Evolutionary conservation across 2,329 filamentous ascomycete genomes (phyloP).

Genomic region (Geosmithia morbida): DNA sequence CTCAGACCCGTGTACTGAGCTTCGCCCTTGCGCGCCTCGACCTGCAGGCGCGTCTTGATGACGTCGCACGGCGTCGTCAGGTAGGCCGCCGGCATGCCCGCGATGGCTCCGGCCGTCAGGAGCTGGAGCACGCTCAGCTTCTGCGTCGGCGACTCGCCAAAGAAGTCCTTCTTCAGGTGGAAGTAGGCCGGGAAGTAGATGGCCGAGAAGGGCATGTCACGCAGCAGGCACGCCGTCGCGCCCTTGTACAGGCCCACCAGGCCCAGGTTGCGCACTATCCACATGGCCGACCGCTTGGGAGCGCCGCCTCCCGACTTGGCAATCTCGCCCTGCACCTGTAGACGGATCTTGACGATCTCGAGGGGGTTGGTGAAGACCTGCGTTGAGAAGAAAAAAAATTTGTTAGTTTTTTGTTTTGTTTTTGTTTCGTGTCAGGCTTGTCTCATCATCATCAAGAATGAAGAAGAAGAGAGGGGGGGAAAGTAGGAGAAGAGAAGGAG

Average conservation of each 20-base stretch:
- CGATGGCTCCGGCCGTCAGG: slow-evolving; percentile 86
- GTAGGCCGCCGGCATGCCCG: slow-evolving; percentile 84
- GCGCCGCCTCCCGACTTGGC: slow-evolving; percentile 72
- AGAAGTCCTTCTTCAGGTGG: slow-evolving; percentile 86
- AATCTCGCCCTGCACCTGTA: slow-evolving; percentile 94
- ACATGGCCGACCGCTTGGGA: slow-evolving; percentile 84
- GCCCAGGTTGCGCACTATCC: slow-evolving; percentile 93
- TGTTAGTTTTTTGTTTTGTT: no score
- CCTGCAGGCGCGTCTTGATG: slow-evolving; percentile 96
- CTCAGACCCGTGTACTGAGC: slow-evolving; percentile 73
- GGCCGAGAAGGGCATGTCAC: slow-evolving; percentile 93
- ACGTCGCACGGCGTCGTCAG: slow-evolving; percentile 96
- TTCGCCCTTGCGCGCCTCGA: slow-evolving; percentile 94
- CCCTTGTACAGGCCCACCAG: slow-evolving; percentile 94
- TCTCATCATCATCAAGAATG: background rate
- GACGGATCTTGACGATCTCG: slow-evolving; percentile 97
- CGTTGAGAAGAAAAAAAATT: no score
- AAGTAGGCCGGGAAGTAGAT: slow-evolving; percentile 98
- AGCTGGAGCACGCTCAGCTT: slow-evolving; percentile 85
- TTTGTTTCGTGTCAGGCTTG: no score
- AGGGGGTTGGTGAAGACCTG: slow-evolving; percentile 94
- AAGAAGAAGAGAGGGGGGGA: background rate
- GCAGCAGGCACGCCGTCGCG: slow-evolving; percentile 81
- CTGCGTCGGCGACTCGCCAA: slow-evolving; percentile 77
- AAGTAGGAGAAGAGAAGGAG: background rate